These are phyloP conservation scores for Coriolopsis trogii DNA, from an alignment of 1,284 basidiomycete species.

Conservation along the genomic window DNA sequence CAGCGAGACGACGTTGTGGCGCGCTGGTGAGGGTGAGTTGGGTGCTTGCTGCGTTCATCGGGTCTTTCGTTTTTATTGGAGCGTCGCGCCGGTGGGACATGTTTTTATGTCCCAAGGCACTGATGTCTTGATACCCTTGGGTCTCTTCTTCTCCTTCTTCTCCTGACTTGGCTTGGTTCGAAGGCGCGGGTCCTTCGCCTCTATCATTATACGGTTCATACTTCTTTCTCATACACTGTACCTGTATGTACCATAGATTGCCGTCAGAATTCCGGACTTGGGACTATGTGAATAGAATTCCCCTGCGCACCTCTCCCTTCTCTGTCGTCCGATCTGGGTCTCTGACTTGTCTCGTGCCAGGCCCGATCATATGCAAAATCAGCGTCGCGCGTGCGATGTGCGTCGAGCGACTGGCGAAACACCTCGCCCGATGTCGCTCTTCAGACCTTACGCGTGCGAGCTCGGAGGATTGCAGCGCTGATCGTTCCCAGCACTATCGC, in stretches of 20 bases:
- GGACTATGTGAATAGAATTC: neutral
- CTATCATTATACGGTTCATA: slow-evolving; percentile 7
- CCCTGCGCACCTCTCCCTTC: neutral
- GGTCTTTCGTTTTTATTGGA: neutral
- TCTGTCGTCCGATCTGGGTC: neutral
- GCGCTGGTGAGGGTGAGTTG: neutral
- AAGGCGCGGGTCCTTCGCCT: neutral
- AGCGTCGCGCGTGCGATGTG: neutral
- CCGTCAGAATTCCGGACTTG: neutral
- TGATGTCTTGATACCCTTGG: slow-evolving; percentile 4
- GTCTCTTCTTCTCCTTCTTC: no score
- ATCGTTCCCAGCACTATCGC: no score
- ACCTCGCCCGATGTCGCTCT: no score
- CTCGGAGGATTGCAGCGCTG: no score
- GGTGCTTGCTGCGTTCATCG: neutral
- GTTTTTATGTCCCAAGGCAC: slow-evolving; percentile 2
- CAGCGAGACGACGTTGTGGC: neutral
- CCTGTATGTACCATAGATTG: neutral
- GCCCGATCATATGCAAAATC: neutral
- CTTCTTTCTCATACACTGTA: neutral
- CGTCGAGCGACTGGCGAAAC: neutral
- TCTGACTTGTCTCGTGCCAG: no score
- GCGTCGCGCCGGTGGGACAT: neutral
- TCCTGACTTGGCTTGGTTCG: neutral
- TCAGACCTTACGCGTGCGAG: no score